A percentile compares a stretch with the other conserved stretches of the same genome.
Evolutionary conservation across 2,329 filamentous ascomycete species (phyloP).

Genomic region (Grosmannia huntii): DNA sequence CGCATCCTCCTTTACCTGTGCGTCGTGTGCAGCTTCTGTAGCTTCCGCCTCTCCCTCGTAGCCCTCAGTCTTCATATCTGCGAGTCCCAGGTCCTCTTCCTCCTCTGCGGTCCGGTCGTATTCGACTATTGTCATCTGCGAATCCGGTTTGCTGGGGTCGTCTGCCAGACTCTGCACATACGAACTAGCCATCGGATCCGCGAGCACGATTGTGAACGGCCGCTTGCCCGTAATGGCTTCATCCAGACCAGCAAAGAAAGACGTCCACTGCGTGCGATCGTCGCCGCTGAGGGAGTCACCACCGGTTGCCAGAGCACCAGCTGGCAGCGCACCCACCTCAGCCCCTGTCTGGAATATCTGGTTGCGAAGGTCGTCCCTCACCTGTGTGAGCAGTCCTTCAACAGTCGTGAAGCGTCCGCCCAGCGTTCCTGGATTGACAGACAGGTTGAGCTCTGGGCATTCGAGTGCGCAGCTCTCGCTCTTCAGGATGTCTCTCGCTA

Average conservation of each 20-base stretch:
- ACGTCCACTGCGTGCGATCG: conserved; percentile 61
- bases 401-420: conserved; percentile 95
- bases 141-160: conserved; percentile 56
- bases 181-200: conserved; percentile 81
- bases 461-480: conserved; percentile 80
- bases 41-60: conserved; percentile 51
- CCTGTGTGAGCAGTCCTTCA: conserved; percentile 83
- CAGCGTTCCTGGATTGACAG: conserved; percentile 84
- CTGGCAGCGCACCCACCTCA: conserved; percentile 26
- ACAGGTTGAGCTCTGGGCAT: conserved; percentile 76
- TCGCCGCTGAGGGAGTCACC: conserved; percentile 63
- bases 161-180: conserved; percentile 85
- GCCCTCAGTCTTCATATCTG: conserved; percentile 83
- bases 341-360: conserved; percentile 65
- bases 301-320: conserved; percentile 29
- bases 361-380: conserved; percentile 74
- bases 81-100: conserved; percentile 81
- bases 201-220: conserved; percentile 71
- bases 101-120: conserved; percentile 86
- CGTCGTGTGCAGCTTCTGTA: background rate
- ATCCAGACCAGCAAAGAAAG: conserved; percentile 68
- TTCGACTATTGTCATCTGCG: conserved; percentile 66
- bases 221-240: conserved; percentile 67
- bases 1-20: background rate
- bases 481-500: conserved; percentile 90